Evolutionary conservation across 305 asterid species (phyloP), one percentile per base, ranked within the genome.

Genomic region (Fraxinus xanthoxyloides): DNA sequence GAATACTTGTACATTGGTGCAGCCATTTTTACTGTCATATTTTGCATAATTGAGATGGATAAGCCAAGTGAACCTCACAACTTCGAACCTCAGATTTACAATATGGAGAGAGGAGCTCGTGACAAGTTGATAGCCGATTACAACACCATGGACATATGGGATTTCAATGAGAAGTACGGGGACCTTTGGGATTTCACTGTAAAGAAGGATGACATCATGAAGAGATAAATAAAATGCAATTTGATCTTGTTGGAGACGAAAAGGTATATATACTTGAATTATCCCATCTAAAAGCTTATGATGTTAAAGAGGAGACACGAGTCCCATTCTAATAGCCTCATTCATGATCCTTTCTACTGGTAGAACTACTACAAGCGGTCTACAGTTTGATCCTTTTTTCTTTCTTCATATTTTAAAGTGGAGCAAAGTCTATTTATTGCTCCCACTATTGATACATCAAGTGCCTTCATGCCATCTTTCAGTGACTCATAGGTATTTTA

Each of bases 61-160:
- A 93, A 93, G 85, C 98, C 97, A 35, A 93, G 98, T 34, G 98
- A 95, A 75, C 85, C 98, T 0, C 97, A 95, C 88, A 95, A 93
- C 91, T 95, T 95, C 61, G 97, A 92, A 81, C 98, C 98, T 77
- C 95, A 93, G 82, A 95, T 95, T 84, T 95, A 95, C 83, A 92
- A 89, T 73, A 93, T 95, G 97, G 98, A 95, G 82, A 84, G 97
- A 85, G 98, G 97, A 10, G 93, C 93, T 2, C 93, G 98, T 0
- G 98, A 95, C 82, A 93, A 95, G 92, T 83, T 95, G 76, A 95
- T 95, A 54, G 82, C 93, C 0, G 97, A 95, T 81, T 95, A 95
- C 83, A 95, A 95, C 90, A 89, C 97, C 7, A 95, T 95, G 98
- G 92, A 92, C 79, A 89, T 90, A 19, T 95, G 98, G 98, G 98